Evolutionary conservation across 1,284 basidiomycete species (phyloP).

Genomic region (Naganishia sp.): DNA sequence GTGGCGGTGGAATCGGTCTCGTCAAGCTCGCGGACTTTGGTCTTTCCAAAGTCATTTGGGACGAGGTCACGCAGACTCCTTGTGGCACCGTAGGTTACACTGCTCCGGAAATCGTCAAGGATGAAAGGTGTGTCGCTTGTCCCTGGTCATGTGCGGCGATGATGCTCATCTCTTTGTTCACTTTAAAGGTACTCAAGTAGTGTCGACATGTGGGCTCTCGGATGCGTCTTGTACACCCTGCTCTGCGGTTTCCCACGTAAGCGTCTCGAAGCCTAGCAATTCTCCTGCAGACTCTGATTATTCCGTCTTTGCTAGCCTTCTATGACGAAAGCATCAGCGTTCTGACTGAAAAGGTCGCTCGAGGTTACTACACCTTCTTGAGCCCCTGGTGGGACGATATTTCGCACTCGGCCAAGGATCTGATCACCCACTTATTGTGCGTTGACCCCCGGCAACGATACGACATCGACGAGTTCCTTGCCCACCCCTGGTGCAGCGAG

Average conservation of each 20-base stretch:
- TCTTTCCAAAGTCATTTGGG: conserved; percentile 97
- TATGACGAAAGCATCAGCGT: conserved; percentile 99
- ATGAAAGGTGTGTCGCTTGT: conserved; percentile 60
- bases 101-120: conserved; percentile 98
- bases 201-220: conserved; percentile 99
- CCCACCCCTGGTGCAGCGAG: conserved; percentile 89
- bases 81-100: conserved; percentile 99
- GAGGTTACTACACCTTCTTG: conserved; percentile 96
- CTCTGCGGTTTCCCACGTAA: conserved; percentile 91
- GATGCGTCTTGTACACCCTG: conserved; percentile 96
- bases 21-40: conserved; percentile 99
- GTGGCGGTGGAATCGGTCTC: conserved; percentile 94
- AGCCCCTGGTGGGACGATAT: conserved; percentile 99
- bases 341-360: conserved; percentile 95
- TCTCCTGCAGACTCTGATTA: background rate
- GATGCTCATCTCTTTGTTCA: background rate
- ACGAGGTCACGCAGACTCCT: conserved; percentile 98
- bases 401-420: conserved; percentile 82
- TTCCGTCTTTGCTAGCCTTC: conserved; percentile 61
- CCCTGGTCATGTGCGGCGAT: background rate
- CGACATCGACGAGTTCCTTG: conserved; percentile 96
- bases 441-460: conserved; percentile 93
- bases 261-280: conserved; percentile 23
- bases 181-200: conserved; percentile 75
- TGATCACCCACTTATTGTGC: conserved; percentile 92